A percentile compares a stretch with the other conserved stretches of the same genome.
These are phyloP conservation scores for Isoetes taiwanensis DNA, from an alignment of 75 land plant species.

Conservation along the genomic window DNA sequence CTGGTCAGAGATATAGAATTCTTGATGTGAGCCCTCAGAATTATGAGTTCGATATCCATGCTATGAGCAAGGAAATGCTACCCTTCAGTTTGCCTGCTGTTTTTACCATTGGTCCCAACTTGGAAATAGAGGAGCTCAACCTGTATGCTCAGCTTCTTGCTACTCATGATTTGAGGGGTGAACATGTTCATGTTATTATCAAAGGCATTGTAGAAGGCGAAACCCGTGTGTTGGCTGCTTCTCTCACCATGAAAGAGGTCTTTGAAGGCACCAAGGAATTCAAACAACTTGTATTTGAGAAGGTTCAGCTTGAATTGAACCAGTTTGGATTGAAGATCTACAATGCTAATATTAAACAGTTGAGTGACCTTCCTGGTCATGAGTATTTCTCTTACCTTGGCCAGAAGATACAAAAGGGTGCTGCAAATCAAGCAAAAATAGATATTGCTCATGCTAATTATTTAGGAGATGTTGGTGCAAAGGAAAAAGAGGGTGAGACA, in stretches of 20 bases:
- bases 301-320: constrained; percentile 24
- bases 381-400: constrained; percentile 30
- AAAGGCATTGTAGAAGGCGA: constrained; percentile 24
- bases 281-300: constrained; percentile 17
- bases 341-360: constrained; percentile 27
- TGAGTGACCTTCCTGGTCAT: constrained; percentile 16
- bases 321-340: constrained; percentile 19
- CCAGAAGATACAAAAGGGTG: constrained; percentile 20
- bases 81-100: constrained; percentile 25
- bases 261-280: constrained; percentile 21
- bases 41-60: constrained; percentile 18
- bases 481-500: constrained; percentile 12
- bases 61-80: constrained; percentile 23
- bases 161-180: constrained; percentile 5
- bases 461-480: constrained; percentile 17
- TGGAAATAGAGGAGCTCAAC: not conserved
- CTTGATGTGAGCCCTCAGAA: constrained; percentile 13
- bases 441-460: constrained; percentile 16
- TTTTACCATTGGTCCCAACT: constrained; percentile 15
- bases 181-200: constrained; percentile 14
- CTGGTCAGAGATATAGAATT: not conserved
- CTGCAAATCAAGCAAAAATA: constrained; percentile 13
- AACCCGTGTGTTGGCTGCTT: constrained; percentile 22
- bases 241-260: constrained; percentile 25
- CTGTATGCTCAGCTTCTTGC: constrained; percentile 16